Evolutionary conservation across 805 yeast species (phyloP).

Genomic region (Yarrowia keelungensis): DNA sequence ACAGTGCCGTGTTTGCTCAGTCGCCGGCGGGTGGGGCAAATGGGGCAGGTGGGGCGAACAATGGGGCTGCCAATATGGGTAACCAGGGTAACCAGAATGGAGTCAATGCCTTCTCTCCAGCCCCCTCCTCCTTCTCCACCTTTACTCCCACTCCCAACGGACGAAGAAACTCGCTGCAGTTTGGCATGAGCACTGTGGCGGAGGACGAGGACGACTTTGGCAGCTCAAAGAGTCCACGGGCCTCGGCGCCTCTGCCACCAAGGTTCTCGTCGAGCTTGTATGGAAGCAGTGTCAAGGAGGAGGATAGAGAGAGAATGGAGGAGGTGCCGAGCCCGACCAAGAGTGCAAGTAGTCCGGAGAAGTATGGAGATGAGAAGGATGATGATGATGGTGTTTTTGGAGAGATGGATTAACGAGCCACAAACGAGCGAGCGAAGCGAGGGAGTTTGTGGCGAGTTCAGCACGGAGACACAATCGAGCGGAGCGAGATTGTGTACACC

Average conservation of each 20-base stretch:
- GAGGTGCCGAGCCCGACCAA: constrained; percentile 34
- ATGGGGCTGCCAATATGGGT: no score
- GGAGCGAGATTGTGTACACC: no score
- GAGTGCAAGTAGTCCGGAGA: constrained; percentile 32
- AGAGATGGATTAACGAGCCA: constrained; percentile 11
- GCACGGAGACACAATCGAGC: no score
- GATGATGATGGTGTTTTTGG: constrained; percentile 38
- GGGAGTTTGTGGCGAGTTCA: background rate
- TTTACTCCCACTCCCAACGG: constrained; percentile 13
- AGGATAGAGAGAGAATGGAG: constrained; percentile 18
- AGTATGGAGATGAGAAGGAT: constrained; percentile 35
- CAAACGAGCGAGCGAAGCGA: background rate
- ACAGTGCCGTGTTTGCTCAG: no score
- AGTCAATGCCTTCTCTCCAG: background rate
- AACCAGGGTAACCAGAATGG: no score
- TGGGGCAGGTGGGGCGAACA: no score
- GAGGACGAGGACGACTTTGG: constrained; percentile 28
- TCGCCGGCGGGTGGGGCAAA: background rate
- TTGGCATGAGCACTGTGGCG: constrained; percentile 21
- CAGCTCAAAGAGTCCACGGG: constrained; percentile 10
- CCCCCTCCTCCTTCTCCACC: background rate
- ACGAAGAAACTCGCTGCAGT: constrained; percentile 22
- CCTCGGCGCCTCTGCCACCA: constrained; percentile 6
- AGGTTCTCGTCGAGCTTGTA: constrained; percentile 7
- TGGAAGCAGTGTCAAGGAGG: constrained; percentile 5